Evolutionary conservation across 352 stramenopile genomes (phyloP), one percentile per base, ranked within the genome.

Genomic region (Pythium brachiatum): DNA sequence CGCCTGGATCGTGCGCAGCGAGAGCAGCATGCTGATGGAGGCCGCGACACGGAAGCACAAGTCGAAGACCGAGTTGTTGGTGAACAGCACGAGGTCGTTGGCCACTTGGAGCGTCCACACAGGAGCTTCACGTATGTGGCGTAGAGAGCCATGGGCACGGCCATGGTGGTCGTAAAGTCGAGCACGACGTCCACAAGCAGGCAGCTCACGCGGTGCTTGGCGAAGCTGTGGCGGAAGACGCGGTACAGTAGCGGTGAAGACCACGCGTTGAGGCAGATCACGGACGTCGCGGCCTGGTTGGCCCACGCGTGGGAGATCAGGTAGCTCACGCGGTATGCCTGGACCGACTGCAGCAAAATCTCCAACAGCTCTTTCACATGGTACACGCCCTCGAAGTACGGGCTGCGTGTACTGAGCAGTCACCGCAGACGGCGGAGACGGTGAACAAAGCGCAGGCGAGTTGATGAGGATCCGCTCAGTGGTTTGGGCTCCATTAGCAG

Each of bases 181-280:
- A 65, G 50, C 20, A 65, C n/a, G 3, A 59, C 50, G 34, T 59
- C 58, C 9, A 65, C 47, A 2, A 47, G 13, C 20, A 65, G 50
- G 20, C 58, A 65, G 21, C 43, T 53, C 18, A 59, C 18, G 13
- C 47, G 58, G 7, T 48, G 48, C 36, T 48, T 52, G 29, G 36
- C 50, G 5, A 27, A 27, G 39, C 51, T 25, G n/a, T 26, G 15
- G 25, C 20, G 41, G 46, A 53, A 68, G 3, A 62, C 18, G 15
- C 32, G 44, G 36, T 58, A 57, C 5, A 68, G 25, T 1, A 61
- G 29, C 9, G 53, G 53, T 18, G 61, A 55, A 12, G 61, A 59
- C 53, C 53, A 53, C 23, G 44, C 54, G 36, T 62, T 68, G 53
- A 68, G 46, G 31, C 61, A 32, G 47, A 61, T 53, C 16, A 62